Percentiles rank a stretch among this genome's conserved stretches.
Evolutionary conservation across 2,329 filamentous ascomycete genomes (phyloP).

Genomic region (Elsinoe australis): DNA sequence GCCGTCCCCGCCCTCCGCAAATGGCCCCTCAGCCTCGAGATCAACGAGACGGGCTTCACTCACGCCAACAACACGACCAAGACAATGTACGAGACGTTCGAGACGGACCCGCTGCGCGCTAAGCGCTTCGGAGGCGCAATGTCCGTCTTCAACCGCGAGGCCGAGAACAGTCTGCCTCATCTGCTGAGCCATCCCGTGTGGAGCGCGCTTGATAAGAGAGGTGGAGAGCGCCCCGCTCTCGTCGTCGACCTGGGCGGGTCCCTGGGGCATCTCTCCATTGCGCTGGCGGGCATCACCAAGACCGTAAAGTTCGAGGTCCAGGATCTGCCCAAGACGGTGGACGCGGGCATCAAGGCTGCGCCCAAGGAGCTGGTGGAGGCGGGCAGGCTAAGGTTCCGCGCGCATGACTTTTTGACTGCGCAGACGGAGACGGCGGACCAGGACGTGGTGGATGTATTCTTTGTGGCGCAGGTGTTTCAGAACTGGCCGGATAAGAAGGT

Average conservation of each 20-base stretch:
- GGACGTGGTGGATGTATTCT: constrained; percentile 23
- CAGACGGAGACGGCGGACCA: constrained; percentile 18
- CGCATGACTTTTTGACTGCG: constrained; percentile 24
- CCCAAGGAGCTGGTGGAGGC: constrained; percentile 19
- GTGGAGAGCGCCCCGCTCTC: constrained; percentile 1
- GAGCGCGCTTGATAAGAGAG: constrained; percentile 11
- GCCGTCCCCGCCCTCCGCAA: constrained; percentile 12
- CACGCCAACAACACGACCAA: constrained; percentile 15
- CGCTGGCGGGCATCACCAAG: constrained; percentile 18
- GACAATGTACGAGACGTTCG: constrained; percentile 19
- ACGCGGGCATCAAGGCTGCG: constrained; percentile 18
- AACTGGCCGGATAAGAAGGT: constrained; percentile 19
- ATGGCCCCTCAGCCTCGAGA: constrained; percentile 10
- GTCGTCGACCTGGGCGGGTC: constrained; percentile 21
- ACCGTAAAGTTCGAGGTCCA: constrained; percentile 21
- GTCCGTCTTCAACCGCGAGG: constrained; percentile 18
- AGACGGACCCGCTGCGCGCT: neutral
- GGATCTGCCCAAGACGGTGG: constrained; percentile 22
- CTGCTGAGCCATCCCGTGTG: constrained; percentile 18
- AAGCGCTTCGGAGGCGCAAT: constrained; percentile 20
- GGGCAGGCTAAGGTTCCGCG: constrained; percentile 21
- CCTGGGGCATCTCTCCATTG: constrained; percentile 15
- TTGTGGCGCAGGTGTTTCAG: constrained; percentile 17
- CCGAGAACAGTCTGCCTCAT: constrained; percentile 17
- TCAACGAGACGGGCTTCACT: constrained; percentile 15